Percentiles rank a stretch among this genome's conserved stretches.
Conservation (phyloP, 1,284 basidiomycete species). For the Ustilago loliicola region DNA sequence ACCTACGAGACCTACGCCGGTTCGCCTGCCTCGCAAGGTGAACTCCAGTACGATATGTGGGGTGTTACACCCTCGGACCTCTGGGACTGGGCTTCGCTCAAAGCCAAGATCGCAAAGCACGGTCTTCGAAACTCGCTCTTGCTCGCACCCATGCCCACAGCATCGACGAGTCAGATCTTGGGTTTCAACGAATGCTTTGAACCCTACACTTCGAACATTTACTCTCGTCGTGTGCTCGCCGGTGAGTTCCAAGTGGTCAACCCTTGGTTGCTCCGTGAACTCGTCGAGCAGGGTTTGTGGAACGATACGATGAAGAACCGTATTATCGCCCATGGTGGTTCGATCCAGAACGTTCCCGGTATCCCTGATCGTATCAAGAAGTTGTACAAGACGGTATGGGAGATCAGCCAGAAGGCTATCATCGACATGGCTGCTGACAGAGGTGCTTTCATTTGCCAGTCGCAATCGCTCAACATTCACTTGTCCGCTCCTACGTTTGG, state of each 20-base stretch:
- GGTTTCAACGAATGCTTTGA: constrained; percentile 99
- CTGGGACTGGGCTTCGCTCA: constrained; percentile 94
- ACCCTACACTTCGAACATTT: constrained; percentile 97
- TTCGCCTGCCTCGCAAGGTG: constrained; percentile 87
- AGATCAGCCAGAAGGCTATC: constrained; percentile 98
- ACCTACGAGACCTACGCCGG: constrained; percentile 93
- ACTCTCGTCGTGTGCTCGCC: constrained; percentile 97
- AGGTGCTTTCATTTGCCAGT: constrained; percentile 97
- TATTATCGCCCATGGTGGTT: constrained; percentile 95
- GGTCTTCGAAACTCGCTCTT: constrained; percentile 96
- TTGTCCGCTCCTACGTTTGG: constrained; percentile 90
- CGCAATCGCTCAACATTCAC: constrained; percentile 87
- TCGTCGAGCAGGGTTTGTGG: constrained; percentile 96
- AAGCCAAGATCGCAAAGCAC: constrained; percentile 86
- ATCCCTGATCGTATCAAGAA: constrained; percentile 75
- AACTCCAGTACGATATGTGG: constrained; percentile 97
- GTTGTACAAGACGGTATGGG: constrained; percentile 99
- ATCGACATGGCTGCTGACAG: constrained; percentile 98
- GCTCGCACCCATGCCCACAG: constrained; percentile 97
- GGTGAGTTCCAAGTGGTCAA: constrained; percentile 99
- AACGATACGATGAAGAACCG: constrained; percentile 99
- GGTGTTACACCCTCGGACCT: constrained; percentile 89
- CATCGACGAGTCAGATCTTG: constrained; percentile 97
- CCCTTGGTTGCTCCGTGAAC: constrained; percentile 96
- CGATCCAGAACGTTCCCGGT: constrained; percentile 78